phyloP scores from a whole-genome alignment of 345 rosid species.

The Diplotaxis tenuifolia region DNA sequence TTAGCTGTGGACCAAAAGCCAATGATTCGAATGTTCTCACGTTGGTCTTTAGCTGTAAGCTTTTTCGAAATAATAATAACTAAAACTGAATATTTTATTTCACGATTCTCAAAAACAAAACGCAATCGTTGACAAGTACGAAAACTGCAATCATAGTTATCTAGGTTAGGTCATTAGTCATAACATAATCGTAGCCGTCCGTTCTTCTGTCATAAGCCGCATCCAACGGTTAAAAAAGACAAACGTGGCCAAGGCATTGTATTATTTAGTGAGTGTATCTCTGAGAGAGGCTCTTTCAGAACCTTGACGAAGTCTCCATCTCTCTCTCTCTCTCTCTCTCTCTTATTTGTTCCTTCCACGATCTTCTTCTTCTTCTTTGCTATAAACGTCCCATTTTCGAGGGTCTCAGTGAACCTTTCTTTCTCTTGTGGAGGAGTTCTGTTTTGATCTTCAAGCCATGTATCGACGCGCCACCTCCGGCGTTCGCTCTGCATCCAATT shows the following conservation, averaged over 20 bases:
- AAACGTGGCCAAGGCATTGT: constrained; percentile 19
- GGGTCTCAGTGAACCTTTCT: constrained; percentile 1
- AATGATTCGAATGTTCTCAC: constrained; percentile 35
- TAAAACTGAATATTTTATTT: neutral
- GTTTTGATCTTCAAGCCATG: constrained; percentile 28
- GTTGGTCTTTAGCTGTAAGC: constrained; percentile 8
- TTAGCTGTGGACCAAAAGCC: constrained; percentile 21
- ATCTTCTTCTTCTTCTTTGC: constrained; percentile 3
- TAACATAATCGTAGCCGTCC: neutral
- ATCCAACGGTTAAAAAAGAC: constrained; percentile 23
- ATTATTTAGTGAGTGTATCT: constrained; percentile 10
- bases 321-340: constrained; percentile 9
- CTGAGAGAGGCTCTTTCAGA: neutral
- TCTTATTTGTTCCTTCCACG: constrained; percentile 2
- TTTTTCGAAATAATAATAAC: neutral
- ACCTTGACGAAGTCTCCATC: neutral
- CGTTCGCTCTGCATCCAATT: constrained; percentile 41
- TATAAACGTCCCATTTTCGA: constrained; percentile 3
- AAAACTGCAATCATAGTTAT: neutral
- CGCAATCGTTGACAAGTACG: neutral
- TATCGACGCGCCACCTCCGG: constrained; percentile 38
- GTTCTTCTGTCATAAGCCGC: neutral
- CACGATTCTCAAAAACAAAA: neutral
- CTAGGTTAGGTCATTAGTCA: neutral
- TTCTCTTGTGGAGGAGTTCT: neutral